Evolutionary conservation across 768 basidiomycete species (phyloP).

Genomic region (Lyophyllum shimeji): DNA sequence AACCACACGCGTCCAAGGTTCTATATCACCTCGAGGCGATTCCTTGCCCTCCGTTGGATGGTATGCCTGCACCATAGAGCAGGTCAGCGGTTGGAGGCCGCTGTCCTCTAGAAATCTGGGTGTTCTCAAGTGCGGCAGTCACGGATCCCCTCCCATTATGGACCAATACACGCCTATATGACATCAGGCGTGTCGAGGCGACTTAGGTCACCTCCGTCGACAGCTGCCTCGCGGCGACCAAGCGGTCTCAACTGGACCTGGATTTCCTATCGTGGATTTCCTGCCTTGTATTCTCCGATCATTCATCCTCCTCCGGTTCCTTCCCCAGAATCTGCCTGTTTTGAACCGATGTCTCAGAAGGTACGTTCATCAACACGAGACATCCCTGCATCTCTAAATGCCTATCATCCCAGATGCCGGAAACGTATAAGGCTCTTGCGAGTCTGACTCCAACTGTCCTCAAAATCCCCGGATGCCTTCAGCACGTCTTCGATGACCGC

Average conservation of each 20-base stretch:
- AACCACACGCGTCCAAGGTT: not conserved
- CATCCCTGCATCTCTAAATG: not conserved
- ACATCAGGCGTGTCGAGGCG: not conserved
- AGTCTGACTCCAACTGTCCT: not conserved
- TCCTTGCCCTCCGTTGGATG: not conserved
- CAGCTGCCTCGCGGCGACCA: conserved; percentile 7
- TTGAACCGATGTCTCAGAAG: not conserved
- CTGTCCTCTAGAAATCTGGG: too few relatives aligned
- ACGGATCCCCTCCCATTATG: conserved; percentile 3
- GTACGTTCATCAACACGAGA: conserved; percentile 9
- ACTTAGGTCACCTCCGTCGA: not conserved
- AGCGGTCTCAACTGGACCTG: conserved; percentile 1
- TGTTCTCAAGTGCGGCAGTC: not conserved
- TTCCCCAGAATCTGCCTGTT: not conserved
- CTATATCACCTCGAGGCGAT: not conserved
- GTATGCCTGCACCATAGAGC: not conserved
- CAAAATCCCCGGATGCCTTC: not conserved
- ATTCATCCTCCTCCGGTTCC: not conserved
- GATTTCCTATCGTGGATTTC: conserved; percentile 6
- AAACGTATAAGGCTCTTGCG: conserved; percentile 1
- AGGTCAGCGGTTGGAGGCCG: not conserved
- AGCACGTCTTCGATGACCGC: too few relatives aligned
- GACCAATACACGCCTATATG: conserved; percentile 10
- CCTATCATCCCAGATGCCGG: not conserved
- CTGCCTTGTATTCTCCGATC: conserved; percentile 8